These are phyloP conservation scores for Lentinula detonsa DNA, from an alignment of 768 basidiomycete species.

Conservation along the genomic window DNA sequence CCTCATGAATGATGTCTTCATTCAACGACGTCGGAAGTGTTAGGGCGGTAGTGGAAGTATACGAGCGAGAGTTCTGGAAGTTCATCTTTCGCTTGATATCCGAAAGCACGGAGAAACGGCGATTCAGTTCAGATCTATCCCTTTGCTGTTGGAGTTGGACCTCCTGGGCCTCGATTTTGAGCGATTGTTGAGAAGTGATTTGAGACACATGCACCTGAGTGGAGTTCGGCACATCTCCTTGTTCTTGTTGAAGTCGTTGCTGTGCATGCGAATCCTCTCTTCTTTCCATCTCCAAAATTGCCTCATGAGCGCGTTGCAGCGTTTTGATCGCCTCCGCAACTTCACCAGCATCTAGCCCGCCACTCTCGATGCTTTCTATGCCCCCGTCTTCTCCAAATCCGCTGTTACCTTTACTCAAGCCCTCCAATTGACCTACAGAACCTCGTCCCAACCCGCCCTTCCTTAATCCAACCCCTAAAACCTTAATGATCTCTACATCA, in stretches of 20 bases:
- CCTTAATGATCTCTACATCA: slow-evolving; percentile 58
- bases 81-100: not conserved
- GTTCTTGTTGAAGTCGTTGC: not conserved
- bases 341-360: slow-evolving; percentile 34
- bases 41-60: not conserved
- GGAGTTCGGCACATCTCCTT: not conserved
- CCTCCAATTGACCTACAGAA: not conserved
- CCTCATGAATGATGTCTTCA: not conserved
- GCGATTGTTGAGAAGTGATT: not conserved
- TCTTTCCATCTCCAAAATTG: slow-evolving; percentile 26
- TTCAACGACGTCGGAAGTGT: not conserved
- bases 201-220: not conserved
- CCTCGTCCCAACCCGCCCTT: not conserved
- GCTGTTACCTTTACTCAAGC: slow-evolving; percentile 2
- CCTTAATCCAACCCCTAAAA: slow-evolving; percentile 37
- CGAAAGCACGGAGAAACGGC: not conserved
- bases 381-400: slow-evolving; percentile 27
- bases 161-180: not conserved
- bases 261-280: not conserved
- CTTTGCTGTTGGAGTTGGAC: not conserved
- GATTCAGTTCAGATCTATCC: not conserved
- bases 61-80: not conserved
- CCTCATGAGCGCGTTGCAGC: slow-evolving; percentile 61
- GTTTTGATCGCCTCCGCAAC: slow-evolving; percentile 82
- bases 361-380: not conserved